Percentiles rank a stretch among this genome's conserved stretches.
Evolutionary conservation across 1,139 yeast genomes (phyloP).

Genomic region (Starmera stellimalicola): DNA sequence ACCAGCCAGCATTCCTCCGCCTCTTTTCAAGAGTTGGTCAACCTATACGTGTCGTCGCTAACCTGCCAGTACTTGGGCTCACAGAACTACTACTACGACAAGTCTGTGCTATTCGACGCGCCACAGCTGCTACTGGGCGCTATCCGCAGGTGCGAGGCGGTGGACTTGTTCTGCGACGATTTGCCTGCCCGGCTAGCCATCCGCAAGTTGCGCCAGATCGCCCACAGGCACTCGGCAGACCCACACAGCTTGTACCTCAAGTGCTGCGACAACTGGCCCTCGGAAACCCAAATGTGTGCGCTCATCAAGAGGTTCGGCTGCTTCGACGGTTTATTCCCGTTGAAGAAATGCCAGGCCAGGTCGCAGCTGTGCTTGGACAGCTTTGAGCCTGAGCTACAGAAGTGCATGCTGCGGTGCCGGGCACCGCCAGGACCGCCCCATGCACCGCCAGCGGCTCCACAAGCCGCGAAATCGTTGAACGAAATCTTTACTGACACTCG

Average conservation of each 20-base stretch:
- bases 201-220: not conserved
- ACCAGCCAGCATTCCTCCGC: constrained; percentile 2
- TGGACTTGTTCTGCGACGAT: too few species aligned
- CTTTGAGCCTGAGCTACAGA: not conserved
- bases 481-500: not conserved
- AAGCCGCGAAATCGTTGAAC: too few species aligned
- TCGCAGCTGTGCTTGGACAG: not conserved
- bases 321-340: constrained; percentile 1
- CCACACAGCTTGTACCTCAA: not conserved
- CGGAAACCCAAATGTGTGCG: constrained; percentile 1
- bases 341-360: not conserved
- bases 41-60: constrained; percentile 1
- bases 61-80: not conserved
- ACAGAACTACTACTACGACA: constrained; percentile 3
- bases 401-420: not conserved
- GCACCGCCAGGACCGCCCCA: too few species aligned
- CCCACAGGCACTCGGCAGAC: not conserved
- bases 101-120: not conserved
- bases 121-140: not conserved
- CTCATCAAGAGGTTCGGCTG: constrained; percentile 1
- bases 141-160: too few species aligned
- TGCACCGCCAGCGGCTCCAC: too few species aligned
- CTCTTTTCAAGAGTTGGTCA: constrained; percentile 4
- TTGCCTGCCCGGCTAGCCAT: not conserved
- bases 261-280: constrained; percentile 1